phyloP scores from a whole-genome alignment of 2,329 filamentous ascomycete species.

The Geosmithia flava region DNA sequence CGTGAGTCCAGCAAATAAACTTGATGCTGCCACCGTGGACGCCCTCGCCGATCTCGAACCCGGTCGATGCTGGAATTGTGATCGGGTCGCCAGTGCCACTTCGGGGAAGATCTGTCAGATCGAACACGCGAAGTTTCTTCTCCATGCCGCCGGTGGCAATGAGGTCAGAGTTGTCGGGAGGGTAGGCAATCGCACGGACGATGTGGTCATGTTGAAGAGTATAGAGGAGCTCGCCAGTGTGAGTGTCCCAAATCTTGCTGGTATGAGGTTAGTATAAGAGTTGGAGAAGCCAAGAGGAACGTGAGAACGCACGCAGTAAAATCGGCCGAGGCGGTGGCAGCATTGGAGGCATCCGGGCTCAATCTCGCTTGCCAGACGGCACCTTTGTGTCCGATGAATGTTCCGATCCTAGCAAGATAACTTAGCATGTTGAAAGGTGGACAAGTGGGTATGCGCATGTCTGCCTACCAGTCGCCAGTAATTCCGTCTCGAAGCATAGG shows the following conservation, averaged over 20 bases:
- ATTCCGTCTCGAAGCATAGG: slow-evolving; percentile 95
- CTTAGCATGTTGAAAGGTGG: slow-evolving; percentile 5
- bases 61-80: slow-evolving; percentile 44
- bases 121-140: slow-evolving; percentile 92
- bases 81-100: slow-evolving; percentile 24
- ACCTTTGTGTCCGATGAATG: slow-evolving; percentile 95
- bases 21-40: slow-evolving; percentile 85
- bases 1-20: slow-evolving; percentile 86
- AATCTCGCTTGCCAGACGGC: slow-evolving; percentile 94
- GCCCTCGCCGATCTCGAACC: slow-evolving; percentile 80
- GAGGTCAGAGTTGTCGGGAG: slow-evolving; percentile 67
- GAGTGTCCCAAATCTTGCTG: slow-evolving; percentile 94
- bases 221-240: slow-evolving; percentile 78
- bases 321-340: slow-evolving; percentile 89
- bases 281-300: background rate
- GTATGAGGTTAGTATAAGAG: background rate
- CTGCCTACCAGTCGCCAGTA: slow-evolving; percentile 74
- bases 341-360: slow-evolving; percentile 75
- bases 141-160: slow-evolving; percentile 91
- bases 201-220: slow-evolving; percentile 91
- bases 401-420: slow-evolving; percentile 75
- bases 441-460: background rate
- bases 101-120: slow-evolving; percentile 52
- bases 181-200: slow-evolving; percentile 85
- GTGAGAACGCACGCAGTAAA: slow-evolving; percentile 65